These are phyloP conservation scores for Wickerhamiella kazuoi DNA, from an alignment of 805 yeast genomes.

Conservation along the genomic window DNA sequence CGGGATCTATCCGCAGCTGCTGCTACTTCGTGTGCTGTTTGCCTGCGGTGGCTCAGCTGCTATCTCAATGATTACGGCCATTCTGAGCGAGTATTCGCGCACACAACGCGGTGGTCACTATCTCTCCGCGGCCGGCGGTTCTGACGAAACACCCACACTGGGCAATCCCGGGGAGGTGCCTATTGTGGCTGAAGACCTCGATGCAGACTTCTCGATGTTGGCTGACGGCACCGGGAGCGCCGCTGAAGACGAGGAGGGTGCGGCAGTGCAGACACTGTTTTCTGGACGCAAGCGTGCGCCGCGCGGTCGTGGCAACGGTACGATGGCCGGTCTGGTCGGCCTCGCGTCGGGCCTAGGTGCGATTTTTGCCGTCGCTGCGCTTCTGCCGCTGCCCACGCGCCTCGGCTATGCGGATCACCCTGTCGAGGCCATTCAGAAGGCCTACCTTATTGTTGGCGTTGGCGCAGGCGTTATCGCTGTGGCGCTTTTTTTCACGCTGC, in stretches of 20 bases:
- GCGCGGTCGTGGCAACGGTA: slow-evolving; percentile 24
- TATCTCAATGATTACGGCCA: slow-evolving; percentile 43
- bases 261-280: not conserved
- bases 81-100: slow-evolving; percentile 30
- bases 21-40: slow-evolving; percentile 36
- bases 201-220: not conserved
- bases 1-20: slow-evolving; percentile 32
- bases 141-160: not conserved
- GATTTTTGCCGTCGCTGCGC: slow-evolving; percentile 37
- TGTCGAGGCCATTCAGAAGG: slow-evolving; percentile 27
- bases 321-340: slow-evolving; percentile 44
- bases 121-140: not conserved
- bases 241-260: not conserved
- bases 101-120: not conserved
- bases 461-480: slow-evolving; percentile 16
- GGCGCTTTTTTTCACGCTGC: slow-evolving; percentile 27
- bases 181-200: not conserved
- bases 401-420: slow-evolving; percentile 26
- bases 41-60: slow-evolving; percentile 41
- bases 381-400: slow-evolving; percentile 39
- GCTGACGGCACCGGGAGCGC: not conserved
- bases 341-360: slow-evolving; percentile 51
- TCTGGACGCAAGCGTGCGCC: not conserved
- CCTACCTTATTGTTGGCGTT: slow-evolving; percentile 27
- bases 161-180: not conserved